Conservation (phyloP, 2,329 filamentous ascomycete species). For the Verticillium klebahnii region DNA sequence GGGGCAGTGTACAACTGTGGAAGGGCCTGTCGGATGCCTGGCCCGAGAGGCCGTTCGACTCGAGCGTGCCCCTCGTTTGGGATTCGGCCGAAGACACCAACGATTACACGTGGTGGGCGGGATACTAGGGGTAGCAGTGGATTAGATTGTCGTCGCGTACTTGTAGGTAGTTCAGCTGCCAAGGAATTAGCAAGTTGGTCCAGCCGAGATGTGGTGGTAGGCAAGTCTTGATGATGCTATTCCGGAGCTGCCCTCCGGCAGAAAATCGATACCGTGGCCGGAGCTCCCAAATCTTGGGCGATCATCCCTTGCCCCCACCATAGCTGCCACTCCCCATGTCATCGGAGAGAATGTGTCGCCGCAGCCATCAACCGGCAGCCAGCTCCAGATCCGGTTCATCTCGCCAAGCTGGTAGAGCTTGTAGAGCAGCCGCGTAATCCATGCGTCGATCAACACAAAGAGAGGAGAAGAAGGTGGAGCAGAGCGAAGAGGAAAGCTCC, state of each 20-base stretch:
- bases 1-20: constrained; percentile 10
- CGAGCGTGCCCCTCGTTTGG: constrained; percentile 8
- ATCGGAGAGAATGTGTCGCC: not conserved
- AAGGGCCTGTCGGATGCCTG: constrained; percentile 9
- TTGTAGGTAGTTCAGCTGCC: not conserved
- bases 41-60: constrained; percentile 10
- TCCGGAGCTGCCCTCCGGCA: not conserved
- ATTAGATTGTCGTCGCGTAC: not conserved
- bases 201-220: not conserved
- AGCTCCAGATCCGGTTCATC: not conserved
- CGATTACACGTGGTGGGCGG: constrained; percentile 12
- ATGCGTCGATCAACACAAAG: not conserved
- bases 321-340: not conserved
- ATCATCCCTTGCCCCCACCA: not conserved
- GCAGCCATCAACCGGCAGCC: not conserved
- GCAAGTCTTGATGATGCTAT: not conserved
- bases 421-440: constrained; percentile 1
- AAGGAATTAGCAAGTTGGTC: not conserved
- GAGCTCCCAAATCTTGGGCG: not conserved
- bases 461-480: too few relatives aligned
- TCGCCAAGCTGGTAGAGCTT: not conserved
- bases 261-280: not conserved
- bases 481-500: too few relatives aligned
- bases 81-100: constrained; percentile 10
- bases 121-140: constrained; percentile 3